Percentiles rank a stretch among this genome's conserved stretches.
Evolutionary conservation across 176 grass and related monocot species (phyloP).

Genomic region (Stipa capillata): DNA sequence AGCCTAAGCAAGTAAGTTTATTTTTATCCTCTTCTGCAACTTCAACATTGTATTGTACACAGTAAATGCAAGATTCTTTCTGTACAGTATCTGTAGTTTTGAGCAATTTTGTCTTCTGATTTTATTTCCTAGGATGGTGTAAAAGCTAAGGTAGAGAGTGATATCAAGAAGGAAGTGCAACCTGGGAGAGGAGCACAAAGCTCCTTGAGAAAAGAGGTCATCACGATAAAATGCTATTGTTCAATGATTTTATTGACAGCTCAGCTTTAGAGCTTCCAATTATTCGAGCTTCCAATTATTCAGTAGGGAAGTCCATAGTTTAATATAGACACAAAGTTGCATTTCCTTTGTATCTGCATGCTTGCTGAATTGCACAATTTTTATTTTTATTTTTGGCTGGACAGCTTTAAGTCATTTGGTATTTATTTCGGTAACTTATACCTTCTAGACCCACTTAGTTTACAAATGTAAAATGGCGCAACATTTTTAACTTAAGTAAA

Average conservation of each 20-base stretch:
- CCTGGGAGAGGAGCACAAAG: slow-evolving; percentile 34
- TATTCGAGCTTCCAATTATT: too few species aligned
- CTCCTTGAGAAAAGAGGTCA: slow-evolving; percentile 64
- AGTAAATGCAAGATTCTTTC: background rate
- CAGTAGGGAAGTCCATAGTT: background rate
- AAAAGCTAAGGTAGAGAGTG: slow-evolving; percentile 27
- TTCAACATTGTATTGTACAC: background rate
- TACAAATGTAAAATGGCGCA: background rate
- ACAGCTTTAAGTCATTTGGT: too few species aligned
- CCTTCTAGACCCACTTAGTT: background rate
- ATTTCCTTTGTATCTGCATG: background rate
- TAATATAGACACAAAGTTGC: background rate
- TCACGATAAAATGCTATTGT: background rate
- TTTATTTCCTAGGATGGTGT: slow-evolving; percentile 47
- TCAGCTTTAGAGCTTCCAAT: background rate
- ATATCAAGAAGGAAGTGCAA: slow-evolving; percentile 22
- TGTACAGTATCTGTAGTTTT: slow-evolving; percentile 1
- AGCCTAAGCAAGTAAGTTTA: slow-evolving; percentile 39
- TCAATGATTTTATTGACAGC: background rate
- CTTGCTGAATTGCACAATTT: background rate
- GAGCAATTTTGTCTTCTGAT: slow-evolving; percentile 3
- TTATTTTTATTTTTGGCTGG: too few species aligned
- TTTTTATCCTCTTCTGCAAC: background rate
- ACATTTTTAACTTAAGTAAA: too few species aligned
- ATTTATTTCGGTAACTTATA: background rate